Evolutionary conservation across 805 yeast genomes (phyloP).

Genomic region (Metschnikowia colocasiae): DNA sequence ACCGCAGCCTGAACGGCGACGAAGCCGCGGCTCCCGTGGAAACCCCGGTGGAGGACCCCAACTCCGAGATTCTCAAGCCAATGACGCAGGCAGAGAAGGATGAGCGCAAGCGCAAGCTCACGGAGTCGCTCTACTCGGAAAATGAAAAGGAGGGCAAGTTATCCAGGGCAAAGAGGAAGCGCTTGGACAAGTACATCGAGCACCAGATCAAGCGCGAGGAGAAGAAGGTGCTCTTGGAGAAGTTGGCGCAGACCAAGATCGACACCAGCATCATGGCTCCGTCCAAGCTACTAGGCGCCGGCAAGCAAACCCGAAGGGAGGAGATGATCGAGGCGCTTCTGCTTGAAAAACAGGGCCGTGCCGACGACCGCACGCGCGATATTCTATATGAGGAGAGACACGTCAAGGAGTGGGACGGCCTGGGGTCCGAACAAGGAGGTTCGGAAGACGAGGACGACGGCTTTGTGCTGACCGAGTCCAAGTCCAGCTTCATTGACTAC

Average conservation of each 20-base stretch:
- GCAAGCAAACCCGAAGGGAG: slow-evolving; percentile 63
- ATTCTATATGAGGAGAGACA: slow-evolving; percentile 68
- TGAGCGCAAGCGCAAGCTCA: slow-evolving; percentile 61
- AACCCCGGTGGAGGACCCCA: slow-evolving; percentile 40
- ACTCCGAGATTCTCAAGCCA: slow-evolving; percentile 61
- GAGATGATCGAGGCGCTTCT: slow-evolving; percentile 71
- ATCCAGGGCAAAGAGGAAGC: slow-evolving; percentile 64
- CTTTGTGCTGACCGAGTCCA: background rate
- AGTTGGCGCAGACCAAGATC: slow-evolving; percentile 61
- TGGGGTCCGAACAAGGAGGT: slow-evolving; percentile 4
- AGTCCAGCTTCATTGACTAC: slow-evolving; percentile 59
- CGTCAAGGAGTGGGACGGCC: slow-evolving; percentile 54
- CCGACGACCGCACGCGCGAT: slow-evolving; percentile 55
- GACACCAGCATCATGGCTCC: slow-evolving; percentile 70
- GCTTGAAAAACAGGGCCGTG: slow-evolving; percentile 69
- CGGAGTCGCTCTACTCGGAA: slow-evolving; percentile 54
- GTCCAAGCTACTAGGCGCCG: slow-evolving; percentile 75
- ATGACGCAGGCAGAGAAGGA: slow-evolving; percentile 60
- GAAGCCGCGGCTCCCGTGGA: slow-evolving; percentile 13
- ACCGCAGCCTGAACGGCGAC: slow-evolving; percentile 31
- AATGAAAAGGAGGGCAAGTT: slow-evolving; percentile 59
- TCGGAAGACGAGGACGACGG: background rate
- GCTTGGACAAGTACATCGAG: slow-evolving; percentile 88
- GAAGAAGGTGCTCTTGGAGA: slow-evolving; percentile 69
- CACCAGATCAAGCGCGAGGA: slow-evolving; percentile 89